Percentiles rank a stretch among this genome's conserved stretches.
Conservation (phyloP, 495 filamentous ascomycete species). For the Daldinia childiae region DNA sequence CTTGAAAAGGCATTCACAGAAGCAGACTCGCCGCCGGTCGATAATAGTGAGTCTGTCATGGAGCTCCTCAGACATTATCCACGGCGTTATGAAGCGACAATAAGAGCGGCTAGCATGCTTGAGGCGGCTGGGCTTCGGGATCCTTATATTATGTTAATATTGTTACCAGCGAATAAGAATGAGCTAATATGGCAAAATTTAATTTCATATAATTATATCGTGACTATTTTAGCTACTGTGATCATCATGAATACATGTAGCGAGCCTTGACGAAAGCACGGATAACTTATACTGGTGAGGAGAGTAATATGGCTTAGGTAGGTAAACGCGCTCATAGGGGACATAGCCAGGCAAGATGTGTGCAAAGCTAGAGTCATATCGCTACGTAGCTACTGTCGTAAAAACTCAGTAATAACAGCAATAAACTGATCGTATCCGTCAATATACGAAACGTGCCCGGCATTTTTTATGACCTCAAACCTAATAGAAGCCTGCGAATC, state of each 20-base stretch:
- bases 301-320: too few relatives aligned
- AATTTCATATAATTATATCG: too few relatives aligned
- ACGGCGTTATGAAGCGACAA: not conserved
- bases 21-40: not conserved
- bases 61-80: not conserved
- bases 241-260: too few relatives aligned
- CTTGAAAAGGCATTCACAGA: not conserved
- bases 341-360: too few relatives aligned
- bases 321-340: too few relatives aligned
- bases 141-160: not conserved
- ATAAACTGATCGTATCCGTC: not conserved
- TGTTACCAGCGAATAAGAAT: not conserved
- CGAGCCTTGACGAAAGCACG: too few relatives aligned
- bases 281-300: too few relatives aligned
- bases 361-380: too few relatives aligned
- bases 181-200: too few relatives aligned
- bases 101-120: not conserved
- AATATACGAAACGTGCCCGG: not conserved
- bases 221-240: too few relatives aligned
- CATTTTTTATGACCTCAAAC: not conserved
- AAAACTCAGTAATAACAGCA: not conserved
- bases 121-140: not conserved
- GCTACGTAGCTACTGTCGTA: too few relatives aligned
- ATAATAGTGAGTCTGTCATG: not conserved
- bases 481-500: not conserved